These are phyloP conservation scores for Pythium biforme DNA, from an alignment of 352 stramenopile genomes.

Conservation along the genomic window DNA sequence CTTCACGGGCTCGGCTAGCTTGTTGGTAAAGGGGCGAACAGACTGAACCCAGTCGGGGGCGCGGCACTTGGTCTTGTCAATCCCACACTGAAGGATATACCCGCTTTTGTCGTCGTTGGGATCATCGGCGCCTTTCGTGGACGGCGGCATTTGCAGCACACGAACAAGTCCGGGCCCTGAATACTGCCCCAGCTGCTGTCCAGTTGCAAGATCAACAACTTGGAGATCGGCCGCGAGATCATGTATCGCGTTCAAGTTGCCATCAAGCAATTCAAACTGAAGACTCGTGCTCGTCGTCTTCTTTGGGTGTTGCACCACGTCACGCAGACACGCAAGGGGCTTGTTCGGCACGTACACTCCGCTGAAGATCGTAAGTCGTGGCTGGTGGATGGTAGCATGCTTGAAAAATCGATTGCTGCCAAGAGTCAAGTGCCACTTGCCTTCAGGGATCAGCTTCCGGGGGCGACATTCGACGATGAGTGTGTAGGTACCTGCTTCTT, in stretches of 20 bases:
- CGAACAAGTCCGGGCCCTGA: conserved; percentile 33
- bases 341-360: conserved; percentile 68
- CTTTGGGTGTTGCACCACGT: conserved; percentile 49
- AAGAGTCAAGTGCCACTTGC: conserved; percentile 59
- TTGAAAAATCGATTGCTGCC: conserved; percentile 49
- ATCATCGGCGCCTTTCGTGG: conserved; percentile 13
- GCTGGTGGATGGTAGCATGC: conserved; percentile 34
- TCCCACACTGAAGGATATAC: conserved; percentile 66
- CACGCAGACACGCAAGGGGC: conserved; percentile 58
- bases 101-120: conserved; percentile 26
- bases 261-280: conserved; percentile 34
- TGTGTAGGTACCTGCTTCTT: conserved; percentile 34
- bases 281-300: conserved; percentile 50
- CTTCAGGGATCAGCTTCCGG: conserved; percentile 32
- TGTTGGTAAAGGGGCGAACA: conserved; percentile 38
- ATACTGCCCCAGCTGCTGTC: conserved; percentile 29
- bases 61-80: conserved; percentile 52
- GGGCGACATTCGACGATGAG: conserved; percentile 58
- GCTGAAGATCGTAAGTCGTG: conserved; percentile 45
- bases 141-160: conserved; percentile 57
- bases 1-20: conserved; percentile 10
- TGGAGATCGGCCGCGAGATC: conserved; percentile 55
- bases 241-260: conserved; percentile 12
- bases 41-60: conserved; percentile 49
- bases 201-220: conserved; percentile 44